Evolutionary conservation across 1,139 yeast species (phyloP), one percentile per base, ranked within the genome.

Genomic region (Suhomyces guaymorum): DNA sequence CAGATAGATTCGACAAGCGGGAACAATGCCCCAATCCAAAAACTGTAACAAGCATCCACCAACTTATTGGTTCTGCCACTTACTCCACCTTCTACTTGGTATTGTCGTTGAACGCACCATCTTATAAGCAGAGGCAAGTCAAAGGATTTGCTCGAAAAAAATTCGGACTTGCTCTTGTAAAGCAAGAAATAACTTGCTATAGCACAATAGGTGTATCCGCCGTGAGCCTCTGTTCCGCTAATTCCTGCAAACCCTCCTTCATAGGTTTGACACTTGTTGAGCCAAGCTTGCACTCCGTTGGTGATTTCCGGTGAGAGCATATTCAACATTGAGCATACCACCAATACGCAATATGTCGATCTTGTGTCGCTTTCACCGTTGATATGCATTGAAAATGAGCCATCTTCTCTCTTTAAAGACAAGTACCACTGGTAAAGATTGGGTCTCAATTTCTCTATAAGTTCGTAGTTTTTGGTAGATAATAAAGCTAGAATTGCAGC

Each of bases 31-130:
- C 98, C 98, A 2, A 90, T 82, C 98, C 98, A 92, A 57, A 85
- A 94, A 52, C 90, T 80, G 57, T 94, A 94, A 58, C 99, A 94
- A 0, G 95, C 96, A 58, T 94, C 99, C 1, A 92, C 97, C 26
- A 94, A 70, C 58, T 94, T 94, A 55, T 92, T 90, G 0, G 95
- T 78, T 38, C 99, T 74, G 0, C 99, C 99, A 7, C 81, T 74
- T 30, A 90, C 74, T 0, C 97, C 97, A 6, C 95, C 95, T 54
- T 89, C 97, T 6, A 78, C 58, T 21, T 66, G 65, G 40, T 71
- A 65, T 54, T 92, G 98, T 26, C 96, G 73, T 15, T 73, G 63
- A 5, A 73, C 71, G 4, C 81, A 65, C 98, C 98, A 94, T 33
- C 71, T 57, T 3, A 73, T 42, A 21, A 84, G 59, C 5, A 40